Evolutionary conservation across 2,329 filamentous ascomycete species (phyloP).

Genomic region (Fusarium austroafricanum): DNA sequence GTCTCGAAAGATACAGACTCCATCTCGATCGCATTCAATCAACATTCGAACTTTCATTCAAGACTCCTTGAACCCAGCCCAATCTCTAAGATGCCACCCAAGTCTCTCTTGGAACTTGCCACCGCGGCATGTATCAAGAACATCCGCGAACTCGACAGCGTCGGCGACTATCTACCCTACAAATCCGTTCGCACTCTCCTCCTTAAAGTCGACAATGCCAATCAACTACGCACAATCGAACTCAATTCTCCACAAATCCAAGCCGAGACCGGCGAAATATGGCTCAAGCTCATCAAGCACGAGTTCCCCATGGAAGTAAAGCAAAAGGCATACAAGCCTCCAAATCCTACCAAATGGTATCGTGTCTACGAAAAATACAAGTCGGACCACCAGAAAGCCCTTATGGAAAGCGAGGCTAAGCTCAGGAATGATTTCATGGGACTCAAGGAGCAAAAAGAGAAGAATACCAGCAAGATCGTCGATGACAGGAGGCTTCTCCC

Average conservation of each 20-base stretch:
- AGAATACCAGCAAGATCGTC: slow-evolving; percentile 68
- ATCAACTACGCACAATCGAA: slow-evolving; percentile 82
- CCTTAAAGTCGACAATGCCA: slow-evolving; percentile 74
- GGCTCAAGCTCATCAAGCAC: slow-evolving; percentile 81
- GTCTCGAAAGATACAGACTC: neutral
- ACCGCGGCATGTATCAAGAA: slow-evolving; percentile 65
- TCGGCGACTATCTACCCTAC: slow-evolving; percentile 79
- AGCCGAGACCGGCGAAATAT: slow-evolving; percentile 76
- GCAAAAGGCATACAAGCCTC: slow-evolving; percentile 71
- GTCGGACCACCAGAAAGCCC: slow-evolving; percentile 66
- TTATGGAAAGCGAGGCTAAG: slow-evolving; percentile 69
- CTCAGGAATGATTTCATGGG: slow-evolving; percentile 68
- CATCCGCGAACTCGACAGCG: slow-evolving; percentile 69
- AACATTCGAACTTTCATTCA: neutral
- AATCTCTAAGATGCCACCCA: slow-evolving; percentile 52
- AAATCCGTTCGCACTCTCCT: slow-evolving; percentile 73
- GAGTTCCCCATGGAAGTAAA: slow-evolving; percentile 77
- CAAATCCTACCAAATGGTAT: slow-evolving; percentile 78
- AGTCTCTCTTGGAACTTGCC: slow-evolving; percentile 64
- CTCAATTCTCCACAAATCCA: slow-evolving; percentile 79
- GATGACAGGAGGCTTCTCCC: slow-evolving; percentile 62
- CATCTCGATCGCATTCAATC: neutral
- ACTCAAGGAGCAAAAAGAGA: slow-evolving; percentile 67
- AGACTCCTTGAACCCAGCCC: neutral
- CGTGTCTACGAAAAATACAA: slow-evolving; percentile 80